phyloP scores from a whole-genome alignment of 192 early-diverging fungal species.

The Coemansia umbellata region DNA sequence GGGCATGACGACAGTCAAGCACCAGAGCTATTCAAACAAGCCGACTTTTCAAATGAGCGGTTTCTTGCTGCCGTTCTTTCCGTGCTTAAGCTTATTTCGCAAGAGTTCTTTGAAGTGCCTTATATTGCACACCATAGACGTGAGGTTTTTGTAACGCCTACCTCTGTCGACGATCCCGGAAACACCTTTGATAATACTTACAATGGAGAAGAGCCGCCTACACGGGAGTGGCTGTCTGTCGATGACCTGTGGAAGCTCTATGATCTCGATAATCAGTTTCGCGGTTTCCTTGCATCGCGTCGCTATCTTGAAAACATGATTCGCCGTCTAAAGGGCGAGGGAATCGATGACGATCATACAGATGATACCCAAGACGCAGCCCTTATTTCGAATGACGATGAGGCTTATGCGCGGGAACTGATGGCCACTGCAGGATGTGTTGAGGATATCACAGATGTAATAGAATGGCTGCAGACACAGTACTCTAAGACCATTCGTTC shows the following conservation, averaged over 20 bases:
- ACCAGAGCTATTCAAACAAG: constrained; percentile 25
- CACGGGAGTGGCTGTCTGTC: constrained; percentile 57
- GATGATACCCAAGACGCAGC: neutral
- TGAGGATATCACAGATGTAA: constrained; percentile 62
- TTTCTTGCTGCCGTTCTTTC: constrained; percentile 51
- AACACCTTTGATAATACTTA: constrained; percentile 21
- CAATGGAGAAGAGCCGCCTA: constrained; percentile 25
- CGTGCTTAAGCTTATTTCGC: constrained; percentile 67
- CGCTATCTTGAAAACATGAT: constrained; percentile 51
- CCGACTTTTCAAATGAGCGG: constrained; percentile 43
- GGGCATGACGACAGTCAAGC: neutral
- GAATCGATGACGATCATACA: constrained; percentile 15
- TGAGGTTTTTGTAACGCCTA: constrained; percentile 70
- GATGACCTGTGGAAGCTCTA: constrained; percentile 86
- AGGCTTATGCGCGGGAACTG: constrained; percentile 21
- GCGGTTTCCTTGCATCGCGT: constrained; percentile 64
- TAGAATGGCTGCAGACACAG: constrained; percentile 61
- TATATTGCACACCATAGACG: constrained; percentile 82
- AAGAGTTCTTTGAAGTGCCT: constrained; percentile 87
- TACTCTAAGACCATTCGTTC: constrained; percentile 42
- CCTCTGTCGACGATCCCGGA: neutral
- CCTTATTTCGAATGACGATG: constrained; percentile 11
- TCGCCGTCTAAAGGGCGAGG: constrained; percentile 42
- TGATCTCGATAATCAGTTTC: constrained; percentile 78
- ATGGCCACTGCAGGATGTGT: constrained; percentile 31